Base-by-base conservation (phyloP, 1,284 basidiomycete genomes). In the Marasmius fiardii region DNA sequence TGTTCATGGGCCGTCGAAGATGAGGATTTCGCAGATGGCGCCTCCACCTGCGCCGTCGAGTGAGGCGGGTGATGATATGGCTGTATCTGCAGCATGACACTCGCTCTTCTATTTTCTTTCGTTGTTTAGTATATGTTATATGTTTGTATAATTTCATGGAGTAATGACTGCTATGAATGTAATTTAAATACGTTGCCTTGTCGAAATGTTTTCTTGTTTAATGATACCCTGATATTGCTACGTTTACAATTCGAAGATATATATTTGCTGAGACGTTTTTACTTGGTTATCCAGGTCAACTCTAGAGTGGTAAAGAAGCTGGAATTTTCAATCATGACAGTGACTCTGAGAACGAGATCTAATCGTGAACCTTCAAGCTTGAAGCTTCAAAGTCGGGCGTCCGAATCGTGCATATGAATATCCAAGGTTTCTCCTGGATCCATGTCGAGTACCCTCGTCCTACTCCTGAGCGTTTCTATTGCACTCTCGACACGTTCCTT, bases 1-100 rank as follows among this genome's bases (percentile, higher is more conserved):
- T 50, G 68, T 73, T 8, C 76, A 77, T 43, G 76, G 77, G 21
- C 78, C 78, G 24, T 80, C 82, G 20, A 85, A 83, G 65, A 82
- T 84, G 82, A 73, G 82, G 55, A 82, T 58, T 14, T 55, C 51
- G 1, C 56, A 57, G 52, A 49, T 57, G 31, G 44, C 71, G 37
- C 74, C 79, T 51, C 69, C 79, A 14, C 72, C 72, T 54, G 69
- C 71, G 14, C 74, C 77, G 21, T 71, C 72, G 12, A 76, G 76
- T n/a, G 78, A 79, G 56, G 74, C 66, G 54, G 72, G 71, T 23
- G 80, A 81, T 56, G 77, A 77, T 57, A 69, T 70, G 63, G 62
- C 64, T 31, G 60, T 61, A 23, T 60, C 62, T 31, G 59, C 60
- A 43, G 63, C 28, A 58, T 21, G 28, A 16, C 10, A 14, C 24